Percentiles rank a stretch among this genome's conserved stretches.
These are phyloP conservation scores for Metroxylon sagu DNA, from an alignment of 176 grass and related monocot species.

Conservation along the genomic window DNA sequence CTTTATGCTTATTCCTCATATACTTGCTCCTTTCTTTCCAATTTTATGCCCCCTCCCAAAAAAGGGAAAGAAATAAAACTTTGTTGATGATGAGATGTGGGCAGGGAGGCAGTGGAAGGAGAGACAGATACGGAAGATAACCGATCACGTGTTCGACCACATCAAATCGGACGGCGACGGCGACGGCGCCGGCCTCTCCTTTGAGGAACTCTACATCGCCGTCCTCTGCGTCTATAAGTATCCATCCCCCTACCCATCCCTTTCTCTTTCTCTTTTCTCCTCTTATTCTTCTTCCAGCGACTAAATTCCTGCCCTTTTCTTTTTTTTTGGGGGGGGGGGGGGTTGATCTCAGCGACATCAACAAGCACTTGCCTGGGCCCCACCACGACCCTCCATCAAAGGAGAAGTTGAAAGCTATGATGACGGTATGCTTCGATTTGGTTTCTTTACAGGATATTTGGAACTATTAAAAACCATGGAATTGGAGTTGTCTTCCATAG, in stretches of 20 bases:
- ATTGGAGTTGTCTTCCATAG: too few relatives aligned
- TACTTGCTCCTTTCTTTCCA: too few relatives aligned
- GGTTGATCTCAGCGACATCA: constrained; percentile 56
- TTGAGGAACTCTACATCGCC: constrained; percentile 85
- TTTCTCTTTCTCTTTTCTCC: neutral
- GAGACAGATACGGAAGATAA: constrained; percentile 88
- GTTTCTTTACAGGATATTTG: too few relatives aligned
- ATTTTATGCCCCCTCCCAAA: neutral
- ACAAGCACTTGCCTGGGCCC: constrained; percentile 83
- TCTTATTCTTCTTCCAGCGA: neutral
- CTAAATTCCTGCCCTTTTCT: neutral
- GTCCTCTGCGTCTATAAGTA: constrained; percentile 98
- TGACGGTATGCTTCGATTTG: constrained; percentile 15
- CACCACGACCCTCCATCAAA: constrained; percentile 86
- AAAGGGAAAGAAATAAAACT: neutral
- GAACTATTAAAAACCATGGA: too few relatives aligned
- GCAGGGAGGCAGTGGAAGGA: constrained; percentile 80
- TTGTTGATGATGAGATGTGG: neutral
- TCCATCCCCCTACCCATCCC: neutral
- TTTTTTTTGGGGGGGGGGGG: too few relatives aligned
- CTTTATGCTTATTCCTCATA: neutral
- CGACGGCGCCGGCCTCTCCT: constrained; percentile 32
- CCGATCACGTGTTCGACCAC: constrained; percentile 68
- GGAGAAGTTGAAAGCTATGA: constrained; percentile 58
- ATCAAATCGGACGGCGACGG: constrained; percentile 19